Conservation (phyloP, 768 basidiomycete species). For the Mrakia gelida region DNA sequence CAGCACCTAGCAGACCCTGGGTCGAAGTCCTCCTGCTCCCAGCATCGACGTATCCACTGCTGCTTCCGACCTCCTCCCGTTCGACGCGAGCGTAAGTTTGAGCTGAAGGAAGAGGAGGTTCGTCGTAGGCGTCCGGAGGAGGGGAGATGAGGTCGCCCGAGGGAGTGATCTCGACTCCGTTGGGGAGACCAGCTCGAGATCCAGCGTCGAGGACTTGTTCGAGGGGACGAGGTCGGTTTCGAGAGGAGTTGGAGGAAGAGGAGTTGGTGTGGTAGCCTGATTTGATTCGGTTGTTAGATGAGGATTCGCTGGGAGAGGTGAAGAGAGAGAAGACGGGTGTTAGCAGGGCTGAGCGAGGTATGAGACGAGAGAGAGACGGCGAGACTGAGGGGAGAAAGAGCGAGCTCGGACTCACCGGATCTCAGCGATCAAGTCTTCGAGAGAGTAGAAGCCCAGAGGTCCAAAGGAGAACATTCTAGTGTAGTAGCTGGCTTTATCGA, state of each 20-base stretch:
- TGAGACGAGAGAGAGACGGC: not conserved
- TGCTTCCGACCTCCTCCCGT: not conserved
- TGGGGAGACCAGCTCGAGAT: slow-evolving; percentile 9
- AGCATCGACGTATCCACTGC: not conserved
- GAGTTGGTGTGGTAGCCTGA: not conserved
- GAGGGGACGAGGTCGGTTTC: slow-evolving; percentile 1
- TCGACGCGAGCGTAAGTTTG: not conserved
- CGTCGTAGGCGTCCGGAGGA: not conserved
- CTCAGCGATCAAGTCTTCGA: slow-evolving; percentile 32
- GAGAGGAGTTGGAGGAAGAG: not conserved
- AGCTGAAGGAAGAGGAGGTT: not conserved
- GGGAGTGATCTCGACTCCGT: slow-evolving; percentile 19
- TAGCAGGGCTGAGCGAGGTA: not conserved
- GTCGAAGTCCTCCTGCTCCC: not conserved
- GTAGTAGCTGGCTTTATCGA: slow-evolving; percentile 24
- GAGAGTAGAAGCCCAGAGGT: slow-evolving; percentile 19
- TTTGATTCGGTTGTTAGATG: slow-evolving; percentile 31
- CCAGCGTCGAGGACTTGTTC: slow-evolving; percentile 13
- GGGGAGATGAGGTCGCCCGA: not conserved
- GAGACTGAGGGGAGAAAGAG: not conserved
- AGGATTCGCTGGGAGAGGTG: slow-evolving; percentile 15
- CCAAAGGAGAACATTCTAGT: slow-evolving; percentile 10
- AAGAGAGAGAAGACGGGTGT: not conserved
- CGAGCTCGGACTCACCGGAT: slow-evolving; percentile 13
- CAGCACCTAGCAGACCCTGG: not conserved